phyloP scores from a whole-genome alignment of 2,329 filamentous ascomycete genomes.

The Lecanicillium sp. region DNA sequence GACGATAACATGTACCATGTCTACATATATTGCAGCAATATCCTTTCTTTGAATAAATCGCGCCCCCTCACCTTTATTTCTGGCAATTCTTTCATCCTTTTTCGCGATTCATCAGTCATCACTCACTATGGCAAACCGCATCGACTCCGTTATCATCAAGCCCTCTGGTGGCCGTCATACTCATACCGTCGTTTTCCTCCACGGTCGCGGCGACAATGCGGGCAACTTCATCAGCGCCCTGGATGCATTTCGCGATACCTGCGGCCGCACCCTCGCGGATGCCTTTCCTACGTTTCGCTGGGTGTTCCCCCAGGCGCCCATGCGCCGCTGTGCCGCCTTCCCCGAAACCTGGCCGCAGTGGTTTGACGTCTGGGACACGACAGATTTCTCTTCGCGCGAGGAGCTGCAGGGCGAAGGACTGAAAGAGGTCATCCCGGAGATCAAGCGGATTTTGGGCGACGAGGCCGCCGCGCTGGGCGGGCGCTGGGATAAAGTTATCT shows the following conservation, averaged over 20 bases:
- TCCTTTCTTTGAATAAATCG: background rate
- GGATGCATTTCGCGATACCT: slow-evolving; percentile 25
- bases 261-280: slow-evolving; percentile 28
- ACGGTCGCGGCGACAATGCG: slow-evolving; percentile 38
- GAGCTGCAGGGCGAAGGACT: slow-evolving; percentile 38
- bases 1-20: too few species aligned
- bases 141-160: background rate
- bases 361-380: slow-evolving; percentile 45
- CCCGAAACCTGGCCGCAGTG: slow-evolving; percentile 34
- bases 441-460: slow-evolving; percentile 26
- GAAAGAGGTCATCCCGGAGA: slow-evolving; percentile 28
- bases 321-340: slow-evolving; percentile 22
- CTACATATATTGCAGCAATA: background rate
- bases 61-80: background rate
- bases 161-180: slow-evolving; percentile 22
- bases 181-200: slow-evolving; percentile 40
- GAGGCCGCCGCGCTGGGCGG: slow-evolving; percentile 33
- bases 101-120: background rate
- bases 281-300: slow-evolving; percentile 41
- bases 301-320: slow-evolving; percentile 42
- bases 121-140: background rate
- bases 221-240: slow-evolving; percentile 28
- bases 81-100: background rate
- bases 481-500: slow-evolving; percentile 32
- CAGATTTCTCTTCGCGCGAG: slow-evolving; percentile 34